Evolutionary conservation across 2,329 filamentous ascomycete species (phyloP).

Genomic region (Cladophialophora chaetospira): DNA sequence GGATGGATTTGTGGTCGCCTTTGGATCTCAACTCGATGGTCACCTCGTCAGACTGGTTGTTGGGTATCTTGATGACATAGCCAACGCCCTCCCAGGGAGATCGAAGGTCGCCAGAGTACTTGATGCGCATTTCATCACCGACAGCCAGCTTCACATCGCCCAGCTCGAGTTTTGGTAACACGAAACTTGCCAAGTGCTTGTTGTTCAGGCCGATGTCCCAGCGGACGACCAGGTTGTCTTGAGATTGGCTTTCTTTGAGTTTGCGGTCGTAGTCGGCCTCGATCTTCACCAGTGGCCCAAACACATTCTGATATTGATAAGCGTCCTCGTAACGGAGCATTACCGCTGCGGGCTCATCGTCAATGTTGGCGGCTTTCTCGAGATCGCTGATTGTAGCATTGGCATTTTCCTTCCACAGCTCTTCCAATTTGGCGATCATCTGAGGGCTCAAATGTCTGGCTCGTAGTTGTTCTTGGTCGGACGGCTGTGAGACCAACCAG

Average conservation of each 20-base stretch:
- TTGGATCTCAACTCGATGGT: constrained; percentile 92
- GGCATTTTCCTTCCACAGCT: constrained; percentile 97
- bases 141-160: constrained; percentile 98
- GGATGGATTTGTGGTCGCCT: constrained; percentile 92
- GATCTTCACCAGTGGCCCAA: constrained; percentile 96
- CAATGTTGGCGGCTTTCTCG: constrained; percentile 86
- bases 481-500: constrained; percentile 88
- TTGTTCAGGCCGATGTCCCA: constrained; percentile 97
- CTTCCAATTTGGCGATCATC: constrained; percentile 93
- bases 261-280: constrained; percentile 99
- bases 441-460: constrained; percentile 90
- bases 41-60: constrained; percentile 98
- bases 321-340: constrained; percentile 93
- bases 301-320: constrained; percentile 98
- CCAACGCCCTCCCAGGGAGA: constrained; percentile 95
- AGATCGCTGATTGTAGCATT: constrained; percentile 85
- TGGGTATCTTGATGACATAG: constrained; percentile 98
- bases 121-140: constrained; percentile 95
- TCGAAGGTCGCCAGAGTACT: constrained; percentile 92
- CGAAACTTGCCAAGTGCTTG: constrained; percentile 93
- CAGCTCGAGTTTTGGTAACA: constrained; percentile 93
- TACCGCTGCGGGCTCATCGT: constrained; percentile 93
- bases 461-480: constrained; percentile 92
- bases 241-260: constrained; percentile 95
- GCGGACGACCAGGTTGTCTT: constrained; percentile 89